Base-by-base conservation (phyloP, 2,329 filamentous ascomycete genomes). In the Aspergillus sp. region DNA sequence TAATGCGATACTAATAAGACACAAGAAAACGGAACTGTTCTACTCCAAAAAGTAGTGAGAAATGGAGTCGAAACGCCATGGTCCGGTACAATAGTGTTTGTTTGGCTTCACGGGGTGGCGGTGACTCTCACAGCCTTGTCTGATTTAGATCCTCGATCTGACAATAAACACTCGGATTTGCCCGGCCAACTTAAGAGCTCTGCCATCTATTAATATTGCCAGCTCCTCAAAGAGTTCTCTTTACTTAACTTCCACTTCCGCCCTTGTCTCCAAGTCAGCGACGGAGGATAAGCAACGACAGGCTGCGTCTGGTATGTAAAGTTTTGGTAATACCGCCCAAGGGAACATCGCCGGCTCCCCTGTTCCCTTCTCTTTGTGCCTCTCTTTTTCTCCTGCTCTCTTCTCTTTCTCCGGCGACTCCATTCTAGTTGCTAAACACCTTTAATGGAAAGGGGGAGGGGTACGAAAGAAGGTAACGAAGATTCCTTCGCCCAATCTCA, bases 401-500 rank as follows among this genome's bases (percentile, higher is more conserved):
- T 44, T 52, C 49, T 37, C 49, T 37, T 46, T 34, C 54, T 48
- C 22, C 27, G 19, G n/a, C 19, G n/a, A 47, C 40, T 47, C 48
- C 51, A 37, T 51, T 57, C n/a, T 39, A 47, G 44, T 27, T n/a
- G 24, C 47, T 56, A 39, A 39, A 22, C 50, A 47, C 51, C 20
- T 39, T 17, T 34, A 6, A 48, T 45, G 22, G 27, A 33, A 51
- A 58, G 24, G 30, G 54, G 51, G 46, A 45, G 15, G 41, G n/a
- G 11, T 15, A 45, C 4, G 22, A 27, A 41, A 49, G 39, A 39
- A 56, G 39, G 11, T 47, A 42, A 51, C 5, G n/a, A 27, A 61
- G 24, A 54, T 37, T 47, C 42, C 42, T 48, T 46, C 48, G 49
- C 54, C 54, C 42, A 60, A 51, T 20, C 39, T 53, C 20, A 53